Evolutionary conservation across 2,329 filamentous ascomycete species (phyloP), one percentile per base, ranked within the genome.

Genomic region (Colletotrichum somersetense): DNA sequence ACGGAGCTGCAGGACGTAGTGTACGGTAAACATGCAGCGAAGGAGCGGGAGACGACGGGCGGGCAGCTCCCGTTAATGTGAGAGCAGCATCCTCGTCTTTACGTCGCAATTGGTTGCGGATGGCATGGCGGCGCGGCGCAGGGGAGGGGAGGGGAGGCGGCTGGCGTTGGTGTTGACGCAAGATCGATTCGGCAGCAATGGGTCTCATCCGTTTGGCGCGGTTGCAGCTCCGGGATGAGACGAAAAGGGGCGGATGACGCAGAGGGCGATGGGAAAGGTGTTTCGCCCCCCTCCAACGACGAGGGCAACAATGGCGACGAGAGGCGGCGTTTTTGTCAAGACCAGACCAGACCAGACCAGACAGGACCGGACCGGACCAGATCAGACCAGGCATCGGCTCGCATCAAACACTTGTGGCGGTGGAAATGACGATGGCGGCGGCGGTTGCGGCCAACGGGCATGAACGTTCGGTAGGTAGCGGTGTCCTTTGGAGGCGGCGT

Each of bases 21-120:
- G 30, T 30, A 30, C 30, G 4, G 30, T 30, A 63, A 53, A 23
- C 38, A 64, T 68, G 68, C 52, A 63, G 35, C 40, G 20, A 46
- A 69, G 52, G 35, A 44, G 66, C 38, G 66, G 66, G 61, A 67
- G 57, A 65, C 57, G 63, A 58, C 38, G 30, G 30, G 30, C 30
- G 30, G 30, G 30, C 65, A 69, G 55, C 65, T 64, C 59, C 65
- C 44, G 59, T 48, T 20, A 18, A 1, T 55, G 46, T 18, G 59
- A 69, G 65, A 55, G 26, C 56, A 38, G 63, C 65, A 33, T 53
- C 50, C 66, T 26, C n/a, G 35, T 23, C 4, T 26, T 11, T n/a
- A n/a, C 1, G 33, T 42, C 11, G 18, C 23, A 33, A 23, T 44
- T 30, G 48, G n/a, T 8, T 14, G 14, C 14, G 46, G 44, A 50